Conservation (phyloP, 2,329 filamentous ascomycete genomes). For the Claviceps sp. region DNA sequence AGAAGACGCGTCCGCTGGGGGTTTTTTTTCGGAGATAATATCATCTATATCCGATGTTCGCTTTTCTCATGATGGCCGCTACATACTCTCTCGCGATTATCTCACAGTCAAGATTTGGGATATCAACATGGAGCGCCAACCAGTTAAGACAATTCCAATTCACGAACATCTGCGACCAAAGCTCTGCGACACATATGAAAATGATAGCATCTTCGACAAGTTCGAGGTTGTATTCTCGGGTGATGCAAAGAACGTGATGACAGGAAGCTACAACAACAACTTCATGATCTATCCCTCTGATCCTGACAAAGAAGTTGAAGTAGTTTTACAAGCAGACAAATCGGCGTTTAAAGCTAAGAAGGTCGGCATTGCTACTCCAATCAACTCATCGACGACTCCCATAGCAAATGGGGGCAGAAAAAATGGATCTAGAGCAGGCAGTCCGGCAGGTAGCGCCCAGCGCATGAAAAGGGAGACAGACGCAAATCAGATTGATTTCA, state of each 20-base stretch:
- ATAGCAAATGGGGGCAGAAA: constrained; percentile 71
- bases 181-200: constrained; percentile 96
- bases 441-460: constrained; percentile 65
- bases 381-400: constrained; percentile 69
- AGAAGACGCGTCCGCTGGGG: constrained; percentile 90
- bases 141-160: constrained; percentile 96
- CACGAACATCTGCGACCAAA: constrained; percentile 91
- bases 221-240: constrained; percentile 99
- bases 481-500: constrained; percentile 98
- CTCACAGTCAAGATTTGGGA: constrained; percentile 99
- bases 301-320: constrained; percentile 89
- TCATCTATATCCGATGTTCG: constrained; percentile 98
- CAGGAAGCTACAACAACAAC: constrained; percentile 99
- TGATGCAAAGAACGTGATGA: constrained; percentile 98
- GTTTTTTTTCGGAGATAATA: constrained; percentile 99
- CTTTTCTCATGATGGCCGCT: constrained; percentile 90
- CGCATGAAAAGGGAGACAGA: constrained; percentile 99
- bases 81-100: constrained; percentile 95
- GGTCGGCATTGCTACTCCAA: constrained; percentile 92
- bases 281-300: constrained; percentile 99
- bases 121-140: constrained; percentile 96
- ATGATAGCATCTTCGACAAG: constrained; percentile 99
- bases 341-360: constrained; percentile 99
- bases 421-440: constrained; percentile 73
- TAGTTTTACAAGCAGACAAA: constrained; percentile 95